phyloP scores from a whole-genome alignment of 2,329 filamentous ascomycete species.

The Talaromyces sp. region DNA sequence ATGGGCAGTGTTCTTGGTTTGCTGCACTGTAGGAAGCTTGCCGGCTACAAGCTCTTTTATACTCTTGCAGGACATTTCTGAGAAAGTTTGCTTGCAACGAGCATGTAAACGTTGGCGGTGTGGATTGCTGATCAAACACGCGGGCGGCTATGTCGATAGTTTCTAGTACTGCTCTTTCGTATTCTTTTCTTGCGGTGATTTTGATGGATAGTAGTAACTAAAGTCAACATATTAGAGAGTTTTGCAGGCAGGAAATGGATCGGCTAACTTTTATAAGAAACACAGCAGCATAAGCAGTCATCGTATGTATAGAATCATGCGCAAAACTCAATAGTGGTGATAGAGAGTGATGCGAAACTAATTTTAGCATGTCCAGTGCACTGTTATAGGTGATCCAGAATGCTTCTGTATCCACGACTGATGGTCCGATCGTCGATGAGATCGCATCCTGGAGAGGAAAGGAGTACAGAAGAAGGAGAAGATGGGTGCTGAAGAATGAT shows the following conservation, averaged over 20 bases:
- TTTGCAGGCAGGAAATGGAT: not conserved
- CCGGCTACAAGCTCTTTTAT: not conserved
- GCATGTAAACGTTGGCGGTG: not conserved
- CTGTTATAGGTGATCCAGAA: constrained; percentile 22
- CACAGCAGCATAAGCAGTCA: constrained; percentile 41
- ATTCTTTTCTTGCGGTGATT: not conserved
- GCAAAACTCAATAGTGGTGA: constrained; percentile 34
- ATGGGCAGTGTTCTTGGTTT: not conserved
- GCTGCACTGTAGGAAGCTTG: not conserved
- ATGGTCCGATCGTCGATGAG: constrained; percentile 14
- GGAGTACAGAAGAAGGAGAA: constrained; percentile 38
- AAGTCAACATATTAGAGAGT: not conserved
- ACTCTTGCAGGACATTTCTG: not conserved
- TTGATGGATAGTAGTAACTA: not conserved
- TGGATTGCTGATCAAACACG: not conserved
- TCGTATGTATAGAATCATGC: constrained; percentile 43
- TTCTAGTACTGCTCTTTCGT: not conserved
- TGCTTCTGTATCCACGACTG: constrained; percentile 26
- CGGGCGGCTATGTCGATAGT: not conserved
- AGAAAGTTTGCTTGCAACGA: not conserved
- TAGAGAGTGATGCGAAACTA: constrained; percentile 30
- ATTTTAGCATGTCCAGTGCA: constrained; percentile 32
- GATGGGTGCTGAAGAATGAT: constrained; percentile 39
- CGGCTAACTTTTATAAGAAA: not conserved
- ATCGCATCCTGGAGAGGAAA: constrained; percentile 19